Percentiles rank a stretch among this genome's conserved stretches.
phyloP scores from a whole-genome alignment of 2,329 filamentous ascomycete species.

The Microcyclospora pomicola region DNA sequence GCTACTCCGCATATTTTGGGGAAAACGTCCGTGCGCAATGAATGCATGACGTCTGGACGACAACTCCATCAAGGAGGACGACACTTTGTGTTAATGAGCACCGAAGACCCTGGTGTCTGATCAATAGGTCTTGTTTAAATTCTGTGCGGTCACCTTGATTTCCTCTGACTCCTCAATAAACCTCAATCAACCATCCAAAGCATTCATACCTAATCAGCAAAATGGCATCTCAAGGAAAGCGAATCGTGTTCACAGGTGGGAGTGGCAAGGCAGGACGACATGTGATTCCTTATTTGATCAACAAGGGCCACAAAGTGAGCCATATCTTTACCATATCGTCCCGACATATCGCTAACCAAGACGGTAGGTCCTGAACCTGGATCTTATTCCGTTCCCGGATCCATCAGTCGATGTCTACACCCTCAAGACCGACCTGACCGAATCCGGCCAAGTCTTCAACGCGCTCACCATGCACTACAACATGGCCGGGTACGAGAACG shows the following conservation, averaged over 20 bases:
- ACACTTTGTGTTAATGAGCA: too few species aligned
- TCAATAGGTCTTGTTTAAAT: too few species aligned
- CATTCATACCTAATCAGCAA: background rate
- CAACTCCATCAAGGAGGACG: too few species aligned
- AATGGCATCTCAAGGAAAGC: slow-evolving; percentile 22
- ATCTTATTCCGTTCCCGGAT: slow-evolving; percentile 33
- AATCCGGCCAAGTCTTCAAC: slow-evolving; percentile 43
- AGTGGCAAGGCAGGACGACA: slow-evolving; percentile 43
- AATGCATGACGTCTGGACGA: too few species aligned
- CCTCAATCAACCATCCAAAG: too few species aligned
- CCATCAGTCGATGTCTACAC: slow-evolving; percentile 34
- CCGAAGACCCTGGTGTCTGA: too few species aligned
- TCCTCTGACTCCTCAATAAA: too few species aligned
- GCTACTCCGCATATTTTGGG: too few species aligned
- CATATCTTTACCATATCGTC: background rate
- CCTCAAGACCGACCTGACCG: slow-evolving; percentile 41
- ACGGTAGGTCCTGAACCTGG: slow-evolving; percentile 38
- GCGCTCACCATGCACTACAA: slow-evolving; percentile 44
- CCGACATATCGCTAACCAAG: background rate
- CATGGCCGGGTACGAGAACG: slow-evolving; percentile 35
- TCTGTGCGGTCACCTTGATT: too few species aligned
- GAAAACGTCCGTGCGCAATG: too few species aligned
- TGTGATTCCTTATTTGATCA: slow-evolving; percentile 39
- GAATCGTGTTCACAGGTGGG: slow-evolving; percentile 41
- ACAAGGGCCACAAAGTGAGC: slow-evolving; percentile 32